Percentiles rank a stretch among this genome's conserved stretches.
Evolutionary conservation across 306 rosid genomes (phyloP).

Genomic region (Trifolium subterraneum): DNA sequence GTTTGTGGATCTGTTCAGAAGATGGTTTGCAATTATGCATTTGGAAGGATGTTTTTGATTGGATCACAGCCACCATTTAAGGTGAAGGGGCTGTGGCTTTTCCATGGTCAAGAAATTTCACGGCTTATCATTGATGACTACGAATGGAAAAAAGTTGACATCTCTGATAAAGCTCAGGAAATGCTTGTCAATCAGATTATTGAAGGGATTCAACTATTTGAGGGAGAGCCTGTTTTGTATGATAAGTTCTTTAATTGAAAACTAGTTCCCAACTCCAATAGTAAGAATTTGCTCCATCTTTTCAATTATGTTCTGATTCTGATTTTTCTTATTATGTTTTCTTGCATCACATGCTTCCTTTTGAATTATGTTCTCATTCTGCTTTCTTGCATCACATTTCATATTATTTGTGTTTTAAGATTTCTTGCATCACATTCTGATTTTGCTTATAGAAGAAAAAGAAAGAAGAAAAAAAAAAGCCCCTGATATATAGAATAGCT

Average conservation of each 20-base stretch:
- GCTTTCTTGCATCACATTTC: no score
- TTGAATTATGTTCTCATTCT: no score
- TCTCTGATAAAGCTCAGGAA: neutral
- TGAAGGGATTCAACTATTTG: conserved; percentile 75
- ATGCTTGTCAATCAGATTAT: conserved; percentile 59
- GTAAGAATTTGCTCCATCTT: no score
- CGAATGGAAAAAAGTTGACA: conserved; percentile 4
- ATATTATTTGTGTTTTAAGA: no score
- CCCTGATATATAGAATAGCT: no score
- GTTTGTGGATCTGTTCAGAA: conserved; percentile 80
- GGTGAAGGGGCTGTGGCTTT: conserved; percentile 90
- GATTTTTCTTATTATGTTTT: no score
- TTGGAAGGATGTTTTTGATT: conserved; percentile 84
- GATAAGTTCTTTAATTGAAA: conserved; percentile 81
- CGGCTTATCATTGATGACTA: conserved; percentile 59
- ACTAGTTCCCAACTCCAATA: no score
- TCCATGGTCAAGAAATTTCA: conserved; percentile 84
- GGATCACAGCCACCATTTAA: conserved; percentile 76
- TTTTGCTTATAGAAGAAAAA: no score
- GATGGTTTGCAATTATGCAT: conserved; percentile 85
- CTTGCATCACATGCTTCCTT: no score
- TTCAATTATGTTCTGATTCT: no score
- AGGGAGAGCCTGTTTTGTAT: conserved; percentile 75
- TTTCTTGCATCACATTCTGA: no score
- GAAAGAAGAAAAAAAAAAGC: no score